Percentiles rank a stretch among this genome's conserved stretches.
Evolutionary conservation across 208 protist species (phyloP).

Genomic region (Crithidia expoeki): DNA sequence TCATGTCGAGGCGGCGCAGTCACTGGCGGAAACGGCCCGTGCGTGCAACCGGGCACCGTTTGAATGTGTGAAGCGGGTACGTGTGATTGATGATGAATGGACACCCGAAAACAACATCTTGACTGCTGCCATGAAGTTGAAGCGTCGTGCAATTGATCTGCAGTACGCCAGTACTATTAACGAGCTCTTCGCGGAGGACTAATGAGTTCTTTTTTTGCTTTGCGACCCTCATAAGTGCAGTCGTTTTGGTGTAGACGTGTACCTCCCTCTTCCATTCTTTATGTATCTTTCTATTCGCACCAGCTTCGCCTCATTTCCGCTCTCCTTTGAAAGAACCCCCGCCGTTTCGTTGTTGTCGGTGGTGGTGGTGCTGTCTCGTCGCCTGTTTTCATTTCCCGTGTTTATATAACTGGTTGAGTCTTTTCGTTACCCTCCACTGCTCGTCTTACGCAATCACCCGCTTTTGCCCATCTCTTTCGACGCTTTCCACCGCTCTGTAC

Average conservation of each 20-base stretch:
- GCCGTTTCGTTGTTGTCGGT: no score
- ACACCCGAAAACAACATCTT: slow-evolving; percentile 82
- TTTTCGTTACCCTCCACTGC: not conserved
- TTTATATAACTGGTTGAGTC: not conserved
- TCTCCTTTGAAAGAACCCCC: no score
- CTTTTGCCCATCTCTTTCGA: not conserved
- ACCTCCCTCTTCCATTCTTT: no score
- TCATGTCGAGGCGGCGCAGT: slow-evolving; percentile 48
- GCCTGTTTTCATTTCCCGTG: no score
- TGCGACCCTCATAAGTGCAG: no score
- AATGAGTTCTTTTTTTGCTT: no score
- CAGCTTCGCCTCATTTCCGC: no score
- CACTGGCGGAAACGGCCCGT: slow-evolving; percentile 52
- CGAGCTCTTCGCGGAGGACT: slow-evolving; percentile 64
- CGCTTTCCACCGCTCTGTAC: not conserved
- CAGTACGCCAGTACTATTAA: slow-evolving; percentile 69
- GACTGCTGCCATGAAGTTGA: slow-evolving; percentile 85
- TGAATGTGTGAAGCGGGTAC: slow-evolving; percentile 67
- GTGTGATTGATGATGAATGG: slow-evolving; percentile 75
- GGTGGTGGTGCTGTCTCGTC: no score
- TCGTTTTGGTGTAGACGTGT: no score
- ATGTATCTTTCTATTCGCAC: no score
- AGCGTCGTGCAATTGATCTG: slow-evolving; percentile 63
- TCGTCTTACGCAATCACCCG: not conserved
- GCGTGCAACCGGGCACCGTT: slow-evolving; percentile 22